These are phyloP conservation scores for Chalciporus chontae DNA, from an alignment of 768 basidiomycete genomes.

Conservation along the genomic window DNA sequence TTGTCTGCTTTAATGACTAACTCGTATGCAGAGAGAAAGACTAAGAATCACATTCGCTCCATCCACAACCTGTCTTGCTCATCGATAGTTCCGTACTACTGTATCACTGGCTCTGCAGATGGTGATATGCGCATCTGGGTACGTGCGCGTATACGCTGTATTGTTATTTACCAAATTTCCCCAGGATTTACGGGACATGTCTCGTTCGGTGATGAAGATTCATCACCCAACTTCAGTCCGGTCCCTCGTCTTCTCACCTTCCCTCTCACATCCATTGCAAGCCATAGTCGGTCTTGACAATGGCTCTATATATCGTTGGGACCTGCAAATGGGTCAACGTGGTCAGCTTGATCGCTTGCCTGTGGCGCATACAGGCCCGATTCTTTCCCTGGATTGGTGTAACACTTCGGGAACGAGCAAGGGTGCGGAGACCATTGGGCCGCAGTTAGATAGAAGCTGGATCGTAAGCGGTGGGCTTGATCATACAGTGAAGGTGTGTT, in stretches of 20 bases:
- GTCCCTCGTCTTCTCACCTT: constrained; percentile 67
- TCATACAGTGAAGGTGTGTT: constrained; percentile 65
- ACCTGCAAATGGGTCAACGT: constrained; percentile 72
- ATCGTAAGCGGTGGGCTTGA: constrained; percentile 78
- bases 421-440: constrained; percentile 10
- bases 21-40: constrained; percentile 52
- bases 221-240: constrained; percentile 69
- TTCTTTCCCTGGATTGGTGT: constrained; percentile 75
- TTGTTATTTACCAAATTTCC: constrained; percentile 1
- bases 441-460: constrained; percentile 51
- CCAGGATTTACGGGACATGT: constrained; percentile 72
- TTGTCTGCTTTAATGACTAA: constrained; percentile 11
- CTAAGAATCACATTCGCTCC: constrained; percentile 68
- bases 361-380: constrained; percentile 69
- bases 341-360: constrained; percentile 69
- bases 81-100: constrained; percentile 63
- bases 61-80: constrained; percentile 71
- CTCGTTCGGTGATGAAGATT: constrained; percentile 66
- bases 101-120: constrained; percentile 77
- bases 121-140: constrained; percentile 83
- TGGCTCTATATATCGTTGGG: constrained; percentile 75
- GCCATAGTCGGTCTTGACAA: constrained; percentile 68
- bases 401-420: constrained; percentile 26
- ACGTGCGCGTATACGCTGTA: constrained; percentile 14
- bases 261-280: constrained; percentile 60